phyloP scores from a whole-genome alignment of 148 eudicot genomes.

The Vaccinium darrowii region DNA sequence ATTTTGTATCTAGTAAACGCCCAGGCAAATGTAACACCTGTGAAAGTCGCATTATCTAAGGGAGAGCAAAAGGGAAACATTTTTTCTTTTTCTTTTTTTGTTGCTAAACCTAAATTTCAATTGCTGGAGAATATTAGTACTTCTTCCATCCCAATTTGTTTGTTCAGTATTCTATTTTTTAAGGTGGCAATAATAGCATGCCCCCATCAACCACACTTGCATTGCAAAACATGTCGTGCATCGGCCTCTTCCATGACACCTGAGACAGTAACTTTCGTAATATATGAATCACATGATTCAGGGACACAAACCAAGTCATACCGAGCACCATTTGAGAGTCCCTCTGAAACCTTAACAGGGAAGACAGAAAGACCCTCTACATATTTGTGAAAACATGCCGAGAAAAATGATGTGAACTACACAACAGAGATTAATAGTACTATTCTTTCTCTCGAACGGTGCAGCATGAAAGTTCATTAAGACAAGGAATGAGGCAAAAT shows the following conservation, averaged over 20 bases:
- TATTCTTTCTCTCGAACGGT: background rate
- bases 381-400: slow-evolving; percentile 5
- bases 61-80: no score
- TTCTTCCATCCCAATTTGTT: background rate
- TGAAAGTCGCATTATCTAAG: no score
- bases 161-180: no score
- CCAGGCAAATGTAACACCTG: no score
- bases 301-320: background rate
- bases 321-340: background rate
- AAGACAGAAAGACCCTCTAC: background rate
- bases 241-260: background rate
- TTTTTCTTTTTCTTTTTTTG: no score
- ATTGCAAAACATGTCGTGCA: background rate
- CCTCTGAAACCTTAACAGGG: background rate
- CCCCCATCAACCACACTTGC: background rate
- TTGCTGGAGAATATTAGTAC: background rate
- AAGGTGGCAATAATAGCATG: background rate
- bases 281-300: background rate
- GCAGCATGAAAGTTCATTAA: background rate
- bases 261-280: background rate
- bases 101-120: no score
- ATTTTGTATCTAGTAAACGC: no score
- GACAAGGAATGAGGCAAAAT: background rate
- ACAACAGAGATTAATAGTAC: background rate
- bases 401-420: background rate